A percentile compares a stretch with the other conserved stretches of the same genome.
These are phyloP conservation scores for Tieghemostelium lacteum DNA, from an alignment of 78 protist genomes.

Conservation along the genomic window DNA sequence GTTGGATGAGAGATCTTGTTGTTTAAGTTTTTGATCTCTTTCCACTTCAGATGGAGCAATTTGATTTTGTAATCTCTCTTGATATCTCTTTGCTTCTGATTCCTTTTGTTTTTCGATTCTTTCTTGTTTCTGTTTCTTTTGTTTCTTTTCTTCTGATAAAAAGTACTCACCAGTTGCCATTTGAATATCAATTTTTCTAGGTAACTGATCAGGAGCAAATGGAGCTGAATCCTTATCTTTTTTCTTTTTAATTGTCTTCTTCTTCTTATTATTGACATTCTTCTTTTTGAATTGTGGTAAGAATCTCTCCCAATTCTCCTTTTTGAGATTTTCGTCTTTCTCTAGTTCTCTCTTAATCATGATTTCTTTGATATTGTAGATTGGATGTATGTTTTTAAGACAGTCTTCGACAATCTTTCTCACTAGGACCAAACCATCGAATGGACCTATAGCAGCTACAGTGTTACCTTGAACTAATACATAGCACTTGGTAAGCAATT, in stretches of 20 bases:
- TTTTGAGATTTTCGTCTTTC: slow-evolving; percentile 89
- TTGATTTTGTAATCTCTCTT: slow-evolving; percentile 4
- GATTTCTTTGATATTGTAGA: slow-evolving; percentile 97
- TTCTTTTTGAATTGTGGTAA: slow-evolving; percentile 96
- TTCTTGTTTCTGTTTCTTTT: slow-evolving; percentile 10
- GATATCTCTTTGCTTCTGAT: slow-evolving; percentile 22
- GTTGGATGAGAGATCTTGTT: background rate
- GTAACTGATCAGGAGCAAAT: slow-evolving; percentile 46
- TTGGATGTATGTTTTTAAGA: slow-evolving; percentile 98
- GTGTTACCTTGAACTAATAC: slow-evolving; percentile 98
- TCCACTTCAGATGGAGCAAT: slow-evolving; percentile 61
- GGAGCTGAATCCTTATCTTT: slow-evolving; percentile 63
- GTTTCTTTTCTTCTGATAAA: slow-evolving; percentile 78
- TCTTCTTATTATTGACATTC: slow-evolving; percentile 15
- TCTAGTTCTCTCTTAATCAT: slow-evolving; percentile 98
- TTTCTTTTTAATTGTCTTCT: slow-evolving; percentile 47
- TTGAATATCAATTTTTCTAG: slow-evolving; percentile 84
- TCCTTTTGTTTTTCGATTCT: slow-evolving; percentile 61
- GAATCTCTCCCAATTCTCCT: slow-evolving; percentile 97
- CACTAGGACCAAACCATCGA: slow-evolving; percentile 90
- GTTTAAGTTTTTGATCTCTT: background rate
- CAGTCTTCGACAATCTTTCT: slow-evolving; percentile 96
- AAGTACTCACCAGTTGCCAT: slow-evolving; percentile 96
- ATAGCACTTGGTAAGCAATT: slow-evolving; percentile 96
- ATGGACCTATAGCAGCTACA: slow-evolving; percentile 95